A percentile compares a stretch with the other conserved stretches of the same genome.
Evolutionary conservation across 176 grass and related monocot species (phyloP).

Genomic region (Carex pumila): DNA sequence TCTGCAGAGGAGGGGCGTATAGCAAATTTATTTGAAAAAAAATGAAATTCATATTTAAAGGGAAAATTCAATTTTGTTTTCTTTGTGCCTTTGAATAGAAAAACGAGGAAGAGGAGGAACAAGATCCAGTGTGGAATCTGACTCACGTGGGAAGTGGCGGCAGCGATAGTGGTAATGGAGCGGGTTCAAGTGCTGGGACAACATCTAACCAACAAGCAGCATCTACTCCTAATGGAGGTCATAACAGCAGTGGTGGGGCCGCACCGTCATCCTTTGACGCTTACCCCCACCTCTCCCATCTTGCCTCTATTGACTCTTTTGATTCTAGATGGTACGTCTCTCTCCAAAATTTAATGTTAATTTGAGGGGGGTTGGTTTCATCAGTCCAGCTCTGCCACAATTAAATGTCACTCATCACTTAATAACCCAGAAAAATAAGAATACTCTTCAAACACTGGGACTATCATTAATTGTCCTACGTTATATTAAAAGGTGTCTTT

Average conservation of each 20-base stretch:
- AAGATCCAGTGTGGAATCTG: constrained; percentile 68
- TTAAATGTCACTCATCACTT: not conserved
- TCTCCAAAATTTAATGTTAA: not conserved
- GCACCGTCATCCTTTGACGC: constrained; percentile 63
- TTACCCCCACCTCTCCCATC: constrained; percentile 58
- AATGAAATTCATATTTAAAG: not conserved
- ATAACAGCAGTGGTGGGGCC: constrained; percentile 30
- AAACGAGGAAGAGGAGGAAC: constrained; percentile 56
- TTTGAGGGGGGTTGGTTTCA: not conserved
- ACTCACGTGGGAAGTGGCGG: constrained; percentile 39
- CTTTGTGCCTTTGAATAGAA: constrained; percentile 29
- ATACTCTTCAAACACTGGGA: not conserved
- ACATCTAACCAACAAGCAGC: constrained; percentile 37
- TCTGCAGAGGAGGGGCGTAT: not conserved
- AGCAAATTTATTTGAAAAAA: not conserved
- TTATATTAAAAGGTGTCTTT: not conserved
- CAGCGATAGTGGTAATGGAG: not conserved
- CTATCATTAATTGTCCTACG: not conserved
- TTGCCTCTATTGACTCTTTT: constrained; percentile 95
- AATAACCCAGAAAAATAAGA: not conserved
- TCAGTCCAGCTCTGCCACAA: not conserved
- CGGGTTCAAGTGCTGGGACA: constrained; percentile 5
- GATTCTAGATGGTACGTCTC: constrained; percentile 89
- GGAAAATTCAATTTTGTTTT: not conserved
- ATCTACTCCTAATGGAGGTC: constrained; percentile 43